Conservation (phyloP, 768 basidiomycete genomes). For the Lactarius sp. region DNA sequence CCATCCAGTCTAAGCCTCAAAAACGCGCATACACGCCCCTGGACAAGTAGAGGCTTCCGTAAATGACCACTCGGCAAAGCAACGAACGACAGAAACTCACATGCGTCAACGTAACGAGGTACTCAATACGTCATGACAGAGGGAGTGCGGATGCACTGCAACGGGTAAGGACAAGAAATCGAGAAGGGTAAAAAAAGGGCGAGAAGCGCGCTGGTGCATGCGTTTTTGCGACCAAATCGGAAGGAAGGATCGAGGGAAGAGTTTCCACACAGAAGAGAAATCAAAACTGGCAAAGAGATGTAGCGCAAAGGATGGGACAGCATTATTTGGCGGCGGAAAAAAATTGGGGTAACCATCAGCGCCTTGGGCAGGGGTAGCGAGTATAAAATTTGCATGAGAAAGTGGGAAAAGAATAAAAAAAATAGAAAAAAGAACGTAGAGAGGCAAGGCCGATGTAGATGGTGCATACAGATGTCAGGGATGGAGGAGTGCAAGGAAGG, state of each 20-base stretch:
- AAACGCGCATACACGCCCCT: not conserved
- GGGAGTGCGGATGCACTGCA: not conserved
- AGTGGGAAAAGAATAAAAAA: not conserved
- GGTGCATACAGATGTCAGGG: slow-evolving; percentile 17
- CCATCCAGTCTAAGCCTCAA: not conserved
- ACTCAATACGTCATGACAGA: not conserved
- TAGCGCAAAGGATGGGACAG: slow-evolving; percentile 4
- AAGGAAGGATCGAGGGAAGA: not conserved
- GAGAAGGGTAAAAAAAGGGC: not conserved
- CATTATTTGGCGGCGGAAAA: not conserved
- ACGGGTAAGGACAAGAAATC: not conserved
- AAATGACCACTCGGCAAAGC: not conserved
- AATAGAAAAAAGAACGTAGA: not conserved
- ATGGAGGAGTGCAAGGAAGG: not conserved
- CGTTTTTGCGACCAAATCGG: not conserved
- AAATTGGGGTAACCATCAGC: slow-evolving; percentile 1
- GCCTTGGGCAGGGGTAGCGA: not conserved
- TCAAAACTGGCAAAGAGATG: not conserved
- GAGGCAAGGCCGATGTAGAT: slow-evolving; percentile 13
- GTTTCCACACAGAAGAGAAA: slow-evolving; percentile 7
- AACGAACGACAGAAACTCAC: not conserved
- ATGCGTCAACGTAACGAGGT: not conserved
- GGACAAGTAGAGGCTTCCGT: not conserved
- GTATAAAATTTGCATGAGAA: not conserved
- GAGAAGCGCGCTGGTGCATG: not conserved